Evolutionary conservation across 106 monocot species (phyloP).

Genomic region (Iris macrosiphon): DNA sequence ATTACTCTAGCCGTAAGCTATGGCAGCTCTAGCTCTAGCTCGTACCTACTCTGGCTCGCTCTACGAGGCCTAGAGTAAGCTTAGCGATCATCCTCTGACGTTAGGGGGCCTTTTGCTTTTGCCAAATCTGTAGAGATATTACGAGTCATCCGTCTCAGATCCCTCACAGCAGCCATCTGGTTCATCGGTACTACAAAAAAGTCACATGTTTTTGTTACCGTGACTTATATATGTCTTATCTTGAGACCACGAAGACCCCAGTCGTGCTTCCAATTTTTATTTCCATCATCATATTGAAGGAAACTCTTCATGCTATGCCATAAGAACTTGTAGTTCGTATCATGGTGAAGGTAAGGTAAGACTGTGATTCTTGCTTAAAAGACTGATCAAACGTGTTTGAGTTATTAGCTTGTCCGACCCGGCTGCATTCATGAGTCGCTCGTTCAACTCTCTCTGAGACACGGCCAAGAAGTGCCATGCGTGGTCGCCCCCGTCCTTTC

Average conservation of each 20-base stretch:
- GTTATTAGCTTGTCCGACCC: too few relatives aligned
- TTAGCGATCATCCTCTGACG: too few relatives aligned
- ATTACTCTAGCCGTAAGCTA: too few relatives aligned
- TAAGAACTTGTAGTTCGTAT: conserved; percentile 5
- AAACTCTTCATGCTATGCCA: conserved; percentile 7
- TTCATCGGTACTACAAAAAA: conserved; percentile 1
- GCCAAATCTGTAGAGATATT: too few relatives aligned
- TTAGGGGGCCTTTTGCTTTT: too few relatives aligned
- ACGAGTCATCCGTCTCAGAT: neutral
- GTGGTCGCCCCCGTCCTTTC: conserved; percentile 6
- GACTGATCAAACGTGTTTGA: too few relatives aligned
- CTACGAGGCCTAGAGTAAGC: conserved; percentile 1
- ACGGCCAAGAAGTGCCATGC: neutral
- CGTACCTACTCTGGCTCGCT: too few relatives aligned
- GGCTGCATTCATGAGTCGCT: too few relatives aligned
- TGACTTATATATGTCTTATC: conserved; percentile 8
- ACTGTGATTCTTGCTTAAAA: conserved; percentile 2
- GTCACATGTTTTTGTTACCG: neutral
- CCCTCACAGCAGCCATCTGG: neutral
- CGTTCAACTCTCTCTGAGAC: neutral
- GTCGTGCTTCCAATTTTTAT: conserved; percentile 15
- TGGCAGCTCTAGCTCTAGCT: too few relatives aligned
- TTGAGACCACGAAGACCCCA: conserved; percentile 10
- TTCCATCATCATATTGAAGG: conserved; percentile 15
- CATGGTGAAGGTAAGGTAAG: neutral